A percentile compares a stretch with the other conserved stretches of the same genome.
Conservation (phyloP, 495 filamentous ascomycete genomes). For the Thozetella sp. region DNA sequence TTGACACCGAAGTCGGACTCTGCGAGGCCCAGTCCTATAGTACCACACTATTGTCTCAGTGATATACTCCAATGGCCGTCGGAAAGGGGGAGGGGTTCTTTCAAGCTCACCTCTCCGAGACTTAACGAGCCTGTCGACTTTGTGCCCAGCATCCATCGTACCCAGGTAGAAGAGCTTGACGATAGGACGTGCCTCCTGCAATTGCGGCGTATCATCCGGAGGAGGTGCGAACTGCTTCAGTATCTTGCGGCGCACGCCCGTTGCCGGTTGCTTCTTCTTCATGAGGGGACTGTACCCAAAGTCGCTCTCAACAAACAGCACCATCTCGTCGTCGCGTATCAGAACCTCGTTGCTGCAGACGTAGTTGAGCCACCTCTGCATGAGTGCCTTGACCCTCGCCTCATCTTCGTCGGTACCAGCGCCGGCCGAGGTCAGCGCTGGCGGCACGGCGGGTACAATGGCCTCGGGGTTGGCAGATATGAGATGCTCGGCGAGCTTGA, state of each 20-base stretch:
- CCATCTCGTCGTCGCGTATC: slow-evolving; percentile 93
- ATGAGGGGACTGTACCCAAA: slow-evolving; percentile 97
- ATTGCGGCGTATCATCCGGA: slow-evolving; percentile 94
- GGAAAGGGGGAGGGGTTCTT: neutral
- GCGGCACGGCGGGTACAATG: slow-evolving; percentile 95
- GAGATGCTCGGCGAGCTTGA: slow-evolving; percentile 91
- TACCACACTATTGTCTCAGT: neutral
- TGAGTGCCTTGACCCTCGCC: slow-evolving; percentile 76
- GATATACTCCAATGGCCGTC: neutral
- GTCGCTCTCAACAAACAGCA: slow-evolving; percentile 96
- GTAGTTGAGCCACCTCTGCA: slow-evolving; percentile 95
- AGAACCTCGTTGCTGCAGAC: slow-evolving; percentile 91
- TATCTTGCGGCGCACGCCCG: slow-evolving; percentile 89
- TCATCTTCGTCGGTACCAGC: slow-evolving; percentile 98
- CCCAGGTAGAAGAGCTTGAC: slow-evolving; percentile 97
- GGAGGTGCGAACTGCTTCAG: slow-evolving; percentile 99
- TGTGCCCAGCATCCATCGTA: slow-evolving; percentile 93
- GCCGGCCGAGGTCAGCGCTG: slow-evolving; percentile 86
- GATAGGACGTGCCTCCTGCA: slow-evolving; percentile 83
- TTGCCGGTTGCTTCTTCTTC: slow-evolving; percentile 94
- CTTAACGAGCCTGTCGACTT: slow-evolving; percentile 93
- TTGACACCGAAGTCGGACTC: slow-evolving; percentile 95
- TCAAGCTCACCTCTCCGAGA: slow-evolving; percentile 75
- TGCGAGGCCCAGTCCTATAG: slow-evolving; percentile 80
- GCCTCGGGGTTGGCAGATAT: slow-evolving; percentile 96